Evolutionary conservation across 2,329 filamentous ascomycete genomes (phyloP), one percentile per base, ranked within the genome.

Genomic region (Ceratocystis diversiconidia): DNA sequence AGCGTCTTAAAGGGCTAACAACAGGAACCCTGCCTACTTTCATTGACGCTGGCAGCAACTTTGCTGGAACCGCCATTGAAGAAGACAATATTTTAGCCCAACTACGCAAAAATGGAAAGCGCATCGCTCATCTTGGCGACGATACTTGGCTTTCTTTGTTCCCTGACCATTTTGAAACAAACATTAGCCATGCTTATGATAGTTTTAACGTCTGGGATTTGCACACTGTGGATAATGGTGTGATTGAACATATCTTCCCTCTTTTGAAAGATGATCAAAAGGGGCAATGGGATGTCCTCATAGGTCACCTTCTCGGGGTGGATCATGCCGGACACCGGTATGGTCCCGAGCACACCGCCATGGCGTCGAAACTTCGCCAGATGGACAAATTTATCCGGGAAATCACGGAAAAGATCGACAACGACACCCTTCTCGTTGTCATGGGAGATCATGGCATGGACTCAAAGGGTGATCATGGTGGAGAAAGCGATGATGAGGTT

Each of bases 371-470:
- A 76, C 78, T 97, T 70, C 83, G 84, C 69, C 90, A 99, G 76
- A 99, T 99, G 92, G 85, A 99, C 71, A 76, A 74, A 0, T 86
- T 96, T 36, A 80, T 97, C 66, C 82, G 85, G 55, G 80, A 87
- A 30, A 79, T 97, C 64, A 85, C 89, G 2, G 79, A 82, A 0
- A 78, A 78, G 2, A 78, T 99, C 19, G 92, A 96, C 70, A 88
- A 96, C 64, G 79, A 90, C 65, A 99, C 94, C 0, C 78, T 99
- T 25, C 78, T 99, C 44, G 85, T 99, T 22, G 89, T 99, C 15
- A 95, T 99, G 90, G 94, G 94, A n/a, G 94, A 99, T 73, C 94
- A 99, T 73, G 94, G 94, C 10, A 99, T 99, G 94, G 94, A 99
- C 74, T 79, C 83, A 68, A 97, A 99, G 77, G 94, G 94, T 19